Conservation (phyloP, 169 alveolate genomes). For the Miamiensis avidus region DNA sequence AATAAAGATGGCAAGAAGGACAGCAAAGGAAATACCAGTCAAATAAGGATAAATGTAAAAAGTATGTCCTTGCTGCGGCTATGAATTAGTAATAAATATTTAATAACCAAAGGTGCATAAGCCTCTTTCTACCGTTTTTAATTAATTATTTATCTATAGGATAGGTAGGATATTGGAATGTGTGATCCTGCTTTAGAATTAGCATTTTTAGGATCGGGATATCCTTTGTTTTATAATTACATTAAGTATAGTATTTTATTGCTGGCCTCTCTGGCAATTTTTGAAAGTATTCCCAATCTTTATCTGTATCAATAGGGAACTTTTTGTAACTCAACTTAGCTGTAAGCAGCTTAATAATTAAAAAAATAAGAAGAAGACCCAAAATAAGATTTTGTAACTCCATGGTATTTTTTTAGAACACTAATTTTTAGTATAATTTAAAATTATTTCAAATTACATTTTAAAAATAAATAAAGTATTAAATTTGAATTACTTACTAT, state of each 20-base stretch:
- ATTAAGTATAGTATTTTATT: conserved; percentile 32
- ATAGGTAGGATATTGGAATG: conserved; percentile 7
- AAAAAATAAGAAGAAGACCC: neutral
- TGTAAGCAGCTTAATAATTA: neutral
- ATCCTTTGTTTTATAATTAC: conserved; percentile 39
- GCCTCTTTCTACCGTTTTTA: too few species aligned
- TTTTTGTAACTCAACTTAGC: neutral
- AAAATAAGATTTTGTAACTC: neutral
- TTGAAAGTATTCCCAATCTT: conserved; percentile 7
- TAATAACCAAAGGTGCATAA: neutral
- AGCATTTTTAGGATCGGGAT: conserved; percentile 47
- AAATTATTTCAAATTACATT: neutral
- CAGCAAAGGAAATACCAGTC: conserved; percentile 2
- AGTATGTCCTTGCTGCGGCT: conserved; percentile 10
- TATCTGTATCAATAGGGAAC: neutral
- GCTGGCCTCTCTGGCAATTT: neutral
- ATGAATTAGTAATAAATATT: conserved; percentile 3
- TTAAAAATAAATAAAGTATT: neutral
- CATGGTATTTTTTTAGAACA: neutral
- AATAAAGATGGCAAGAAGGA: neutral
- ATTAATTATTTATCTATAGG: neutral
- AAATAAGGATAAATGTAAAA: neutral
- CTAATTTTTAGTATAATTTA: neutral
- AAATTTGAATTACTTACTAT: neutral
- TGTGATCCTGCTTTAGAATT: conserved; percentile 19